phyloP scores from a whole-genome alignment of 208 protist genomes.

The Acanthamoeba royreba region DNA sequence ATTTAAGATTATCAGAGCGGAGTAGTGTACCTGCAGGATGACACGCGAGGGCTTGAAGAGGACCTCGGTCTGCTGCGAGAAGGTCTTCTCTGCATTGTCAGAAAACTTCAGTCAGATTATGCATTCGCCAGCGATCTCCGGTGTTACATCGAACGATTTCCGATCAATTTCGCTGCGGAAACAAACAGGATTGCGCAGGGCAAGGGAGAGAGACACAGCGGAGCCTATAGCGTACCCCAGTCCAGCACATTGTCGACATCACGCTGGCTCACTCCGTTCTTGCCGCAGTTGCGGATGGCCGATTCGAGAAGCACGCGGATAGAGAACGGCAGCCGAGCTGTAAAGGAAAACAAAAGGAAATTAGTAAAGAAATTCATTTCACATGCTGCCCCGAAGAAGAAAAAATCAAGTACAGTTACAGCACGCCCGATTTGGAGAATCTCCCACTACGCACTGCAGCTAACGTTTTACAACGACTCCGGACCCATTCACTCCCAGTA shows the following conservation, averaged over 20 bases:
- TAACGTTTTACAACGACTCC: too few species aligned
- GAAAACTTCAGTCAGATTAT: neutral
- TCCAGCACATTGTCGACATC: conserved; percentile 92
- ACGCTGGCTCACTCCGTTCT: conserved; percentile 87
- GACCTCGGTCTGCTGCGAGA: conserved; percentile 87
- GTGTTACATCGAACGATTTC: neutral
- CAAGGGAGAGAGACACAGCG: neutral
- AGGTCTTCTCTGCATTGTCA: conserved; percentile 83
- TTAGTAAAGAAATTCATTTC: neutral
- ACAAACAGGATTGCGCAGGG: neutral
- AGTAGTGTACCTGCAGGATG: conserved; percentile 84
- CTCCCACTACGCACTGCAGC: too few species aligned
- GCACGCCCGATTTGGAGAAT: too few species aligned
- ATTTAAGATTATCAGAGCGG: neutral
- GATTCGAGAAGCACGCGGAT: conserved; percentile 95
- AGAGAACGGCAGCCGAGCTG: conserved; percentile 86
- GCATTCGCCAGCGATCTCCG: neutral
- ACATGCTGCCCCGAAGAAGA: neutral
- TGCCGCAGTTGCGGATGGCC: conserved; percentile 93
- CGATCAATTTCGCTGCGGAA: neutral
- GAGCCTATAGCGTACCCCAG: conserved; percentile 76
- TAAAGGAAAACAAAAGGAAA: neutral
- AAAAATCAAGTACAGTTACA: too few species aligned
- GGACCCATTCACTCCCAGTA: too few species aligned
- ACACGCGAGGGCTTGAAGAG: conserved; percentile 94